Evolutionary conservation across 1,284 basidiomycete genomes (phyloP).

Genomic region (Wolfiporia cocos): DNA sequence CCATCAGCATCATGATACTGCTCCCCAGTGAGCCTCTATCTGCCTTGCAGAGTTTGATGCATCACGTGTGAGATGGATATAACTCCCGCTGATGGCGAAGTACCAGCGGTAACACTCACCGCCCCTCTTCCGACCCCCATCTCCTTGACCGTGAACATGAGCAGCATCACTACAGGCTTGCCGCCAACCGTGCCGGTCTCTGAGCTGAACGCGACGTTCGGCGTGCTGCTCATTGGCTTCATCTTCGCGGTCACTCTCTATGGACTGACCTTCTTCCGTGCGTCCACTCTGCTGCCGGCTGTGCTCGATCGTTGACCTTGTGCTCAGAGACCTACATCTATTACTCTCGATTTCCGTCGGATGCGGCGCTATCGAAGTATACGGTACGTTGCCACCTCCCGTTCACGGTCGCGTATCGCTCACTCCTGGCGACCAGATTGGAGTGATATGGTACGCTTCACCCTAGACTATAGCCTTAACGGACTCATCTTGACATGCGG

Average conservation of each 20-base stretch:
- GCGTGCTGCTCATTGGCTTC: slow-evolving; percentile 32
- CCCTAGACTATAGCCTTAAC: not conserved
- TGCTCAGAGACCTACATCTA: slow-evolving; percentile 35
- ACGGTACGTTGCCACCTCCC: slow-evolving; percentile 19
- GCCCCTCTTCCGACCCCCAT: slow-evolving; percentile 2
- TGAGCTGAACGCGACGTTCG: slow-evolving; percentile 26
- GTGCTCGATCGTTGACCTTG: too few species aligned
- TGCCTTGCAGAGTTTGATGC: too few species aligned
- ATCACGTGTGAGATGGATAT: too few species aligned
- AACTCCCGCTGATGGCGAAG: too few species aligned
- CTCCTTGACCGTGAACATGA: slow-evolving; percentile 1
- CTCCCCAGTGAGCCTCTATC: too few species aligned
- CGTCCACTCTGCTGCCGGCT: slow-evolving; percentile 12
- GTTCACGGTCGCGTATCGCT: not conserved
- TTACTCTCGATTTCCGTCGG: slow-evolving; percentile 30
- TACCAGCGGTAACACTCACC: too few species aligned
- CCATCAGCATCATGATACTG: too few species aligned
- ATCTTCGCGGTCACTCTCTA: slow-evolving; percentile 31
- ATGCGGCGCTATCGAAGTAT: slow-evolving; percentile 21
- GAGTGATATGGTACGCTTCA: slow-evolving; percentile 20
- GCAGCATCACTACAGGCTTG: not conserved
- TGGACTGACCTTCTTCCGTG: slow-evolving; percentile 38
- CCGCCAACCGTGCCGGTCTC: slow-evolving; percentile 3
- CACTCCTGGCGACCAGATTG: slow-evolving; percentile 20
- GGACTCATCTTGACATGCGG: not conserved